Base-by-base conservation (phyloP, 169 alveolate genomes). In the Cystoisospora suis region DNA sequence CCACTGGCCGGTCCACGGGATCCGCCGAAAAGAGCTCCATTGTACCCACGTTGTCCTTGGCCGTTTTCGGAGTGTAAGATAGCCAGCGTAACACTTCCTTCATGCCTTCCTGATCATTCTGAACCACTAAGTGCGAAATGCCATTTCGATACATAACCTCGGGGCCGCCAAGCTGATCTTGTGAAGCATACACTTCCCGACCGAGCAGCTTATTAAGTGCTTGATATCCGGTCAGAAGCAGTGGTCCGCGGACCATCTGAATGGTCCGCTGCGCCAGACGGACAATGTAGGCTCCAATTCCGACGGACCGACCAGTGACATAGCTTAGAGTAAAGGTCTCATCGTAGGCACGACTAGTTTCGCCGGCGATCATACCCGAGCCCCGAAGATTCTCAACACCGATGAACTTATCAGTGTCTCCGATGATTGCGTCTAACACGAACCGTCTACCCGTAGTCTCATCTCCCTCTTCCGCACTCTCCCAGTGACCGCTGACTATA, bases 111-210 rank as follows among this genome's bases (percentile, higher is more conserved):
- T 93, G 95, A 87, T 96, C 98, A 61, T 87, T 83, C 46, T 89
- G 90, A 46, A 96, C 98, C 75, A 95, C 95, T 36, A 94, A 81
- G 85, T 96, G 98, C 12, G 98, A 94, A 42, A 96, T 95, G 23
- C 98, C 98, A 88, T 96, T 96, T n/a, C 95, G 95, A 70, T 90
- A 93, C 98, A 96, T 96, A 81, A 96, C 94, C 70, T 93, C 96
- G 27, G 97, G 96, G 65, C 98, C 98, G 17, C 98, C 98, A 42
- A 96, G 93, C 92, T 96, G 97, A 70, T 96, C 97, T 92, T 96
- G 96, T 49, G 97, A 94, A 65, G 95, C 94, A 92, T 96, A 96
- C 32, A 96, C 97, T 36, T 96, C 95, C 90, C 94, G 92, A 15
- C 98, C 97, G 44, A 96, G 93, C 72, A 96, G 93, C 92, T 95